phyloP scores from a whole-genome alignment of 176 grass and related monocot genomes.

The barley (Hordeum vulgare) region MorexV3_pseudomolecules_assembly NC_058521.1:9739560-9740059 shows the following conservation, averaged over 20 bases:
- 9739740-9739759: not conserved
- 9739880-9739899: not conserved
- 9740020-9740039: not conserved
- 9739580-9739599: not conserved
- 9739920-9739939: not conserved
- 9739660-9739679: not conserved
- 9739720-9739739: not conserved
- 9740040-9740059: not conserved
- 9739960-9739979: not conserved
- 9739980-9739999: not conserved
- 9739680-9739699: not conserved
- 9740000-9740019: not conserved
- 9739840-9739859: not conserved
- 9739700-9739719: not conserved
- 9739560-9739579: not conserved
- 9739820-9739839: not conserved
- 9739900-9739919: not conserved
- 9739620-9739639: not conserved
- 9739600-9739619: not conserved
- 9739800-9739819: not conserved
- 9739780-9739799: not conserved
- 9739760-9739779: not conserved
- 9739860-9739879: accelerated
- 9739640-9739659: not conserved
- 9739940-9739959: not conserved